phyloP scores from a whole-genome alignment of 441 rosid species.

The Brassica balearica region DNA sequence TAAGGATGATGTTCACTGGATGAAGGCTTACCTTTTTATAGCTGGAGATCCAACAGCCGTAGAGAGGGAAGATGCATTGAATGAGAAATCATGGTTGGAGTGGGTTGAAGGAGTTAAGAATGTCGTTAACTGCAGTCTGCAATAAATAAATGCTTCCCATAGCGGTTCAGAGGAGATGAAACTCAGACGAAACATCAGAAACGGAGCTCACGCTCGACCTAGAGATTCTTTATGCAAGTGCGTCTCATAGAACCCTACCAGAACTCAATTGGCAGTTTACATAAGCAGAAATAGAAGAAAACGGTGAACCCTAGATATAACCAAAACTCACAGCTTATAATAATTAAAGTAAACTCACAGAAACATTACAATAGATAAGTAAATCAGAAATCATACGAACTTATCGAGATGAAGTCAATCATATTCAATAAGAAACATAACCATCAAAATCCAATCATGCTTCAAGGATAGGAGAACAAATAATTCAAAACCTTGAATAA shows the following conservation, averaged over 20 bases:
- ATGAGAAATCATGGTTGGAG: not conserved
- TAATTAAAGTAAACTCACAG: too few relatives aligned
- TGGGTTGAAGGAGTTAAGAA: not conserved
- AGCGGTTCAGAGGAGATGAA: too few relatives aligned
- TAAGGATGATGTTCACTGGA: not conserved
- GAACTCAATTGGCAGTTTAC: too few relatives aligned
- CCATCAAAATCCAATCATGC: slow-evolving; percentile 51
- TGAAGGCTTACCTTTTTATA: not conserved
- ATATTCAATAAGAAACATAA: slow-evolving; percentile 42
- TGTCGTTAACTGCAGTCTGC: too few relatives aligned
- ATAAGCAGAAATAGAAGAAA: too few relatives aligned
- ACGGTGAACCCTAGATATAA: too few relatives aligned
- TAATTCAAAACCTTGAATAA: slow-evolving; percentile 14
- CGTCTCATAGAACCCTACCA: too few relatives aligned
- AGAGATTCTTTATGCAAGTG: too few relatives aligned
- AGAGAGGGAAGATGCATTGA: not conserved
- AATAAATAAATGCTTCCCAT: too few relatives aligned
- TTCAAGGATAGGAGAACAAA: slow-evolving; percentile 18
- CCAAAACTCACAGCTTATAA: too few relatives aligned
- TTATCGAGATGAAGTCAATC: slow-evolving; percentile 36
- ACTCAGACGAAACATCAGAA: too few relatives aligned
- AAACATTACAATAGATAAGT: slow-evolving; percentile 10
- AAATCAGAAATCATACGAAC: slow-evolving; percentile 37
- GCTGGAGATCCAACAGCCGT: not conserved
- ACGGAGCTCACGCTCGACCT: too few relatives aligned